Percentiles rank a stretch among this genome's conserved stretches.
phyloP scores from a whole-genome alignment of 2,329 filamentous ascomycete species.

The Diaporthe australafricana region DNA sequence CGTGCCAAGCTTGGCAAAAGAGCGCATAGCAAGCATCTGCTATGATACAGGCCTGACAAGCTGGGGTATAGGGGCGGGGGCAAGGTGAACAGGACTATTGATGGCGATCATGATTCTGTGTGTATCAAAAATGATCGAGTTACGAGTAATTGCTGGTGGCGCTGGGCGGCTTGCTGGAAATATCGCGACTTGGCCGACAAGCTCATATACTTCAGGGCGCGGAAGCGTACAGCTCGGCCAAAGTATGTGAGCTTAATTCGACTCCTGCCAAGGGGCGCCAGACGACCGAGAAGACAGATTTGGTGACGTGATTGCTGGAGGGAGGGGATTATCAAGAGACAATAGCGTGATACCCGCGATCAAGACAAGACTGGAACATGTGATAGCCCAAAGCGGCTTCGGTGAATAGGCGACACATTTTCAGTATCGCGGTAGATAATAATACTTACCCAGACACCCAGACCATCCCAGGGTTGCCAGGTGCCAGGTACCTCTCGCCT shows the following conservation, averaged over 20 bases:
- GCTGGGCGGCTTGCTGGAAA: not conserved
- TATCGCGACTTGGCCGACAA: not conserved
- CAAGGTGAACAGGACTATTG: not conserved
- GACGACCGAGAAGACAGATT: not conserved
- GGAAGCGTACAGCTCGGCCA: not conserved
- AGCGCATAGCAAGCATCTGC: constrained; percentile 20
- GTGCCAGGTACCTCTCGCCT: not conserved
- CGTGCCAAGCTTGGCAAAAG: constrained; percentile 22
- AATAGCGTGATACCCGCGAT: not conserved
- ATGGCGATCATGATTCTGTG: constrained; percentile 27
- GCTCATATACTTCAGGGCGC: not conserved
- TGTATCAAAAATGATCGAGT: constrained; percentile 14
- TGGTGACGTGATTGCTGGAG: constrained; percentile 1
- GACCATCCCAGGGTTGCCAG: not conserved
- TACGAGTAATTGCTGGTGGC: constrained; percentile 17
- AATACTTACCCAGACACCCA: not conserved
- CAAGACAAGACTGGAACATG: not conserved
- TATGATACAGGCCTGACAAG: not conserved
- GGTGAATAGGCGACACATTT: constrained; percentile 7
- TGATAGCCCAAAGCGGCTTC: constrained; percentile 19
- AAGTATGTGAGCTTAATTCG: constrained; percentile 2
- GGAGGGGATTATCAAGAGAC: not conserved
- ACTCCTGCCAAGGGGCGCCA: not conserved
- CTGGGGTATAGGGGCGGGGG: constrained; percentile 14
- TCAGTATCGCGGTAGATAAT: not conserved